phyloP scores from a whole-genome alignment of 2,329 filamentous ascomycete genomes.

The Colletotrichum navitas region DNA sequence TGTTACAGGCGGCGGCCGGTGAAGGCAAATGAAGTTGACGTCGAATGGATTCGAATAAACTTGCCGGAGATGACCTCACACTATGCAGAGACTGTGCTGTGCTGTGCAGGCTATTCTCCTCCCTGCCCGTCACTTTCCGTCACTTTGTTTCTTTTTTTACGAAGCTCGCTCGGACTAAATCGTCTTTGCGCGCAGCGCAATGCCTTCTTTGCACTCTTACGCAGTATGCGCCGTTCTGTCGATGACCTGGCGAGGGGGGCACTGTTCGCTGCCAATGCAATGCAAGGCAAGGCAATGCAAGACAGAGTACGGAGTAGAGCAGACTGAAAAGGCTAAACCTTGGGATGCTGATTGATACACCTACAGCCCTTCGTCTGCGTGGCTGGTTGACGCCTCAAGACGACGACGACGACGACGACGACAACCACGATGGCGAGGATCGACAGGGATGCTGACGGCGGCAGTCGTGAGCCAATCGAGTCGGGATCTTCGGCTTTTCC shows the following conservation, averaged over 20 bases:
- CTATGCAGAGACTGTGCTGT: background rate
- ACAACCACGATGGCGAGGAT: background rate
- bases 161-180: slow-evolving; percentile 11
- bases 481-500: background rate
- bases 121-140: background rate
- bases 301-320: too few species aligned
- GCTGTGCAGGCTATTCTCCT: background rate
- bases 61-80: slow-evolving; percentile 14
- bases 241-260: slow-evolving; percentile 16
- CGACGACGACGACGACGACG: background rate
- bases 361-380: background rate
- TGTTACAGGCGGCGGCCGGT: slow-evolving; percentile 21
- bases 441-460: slow-evolving; percentile 21
- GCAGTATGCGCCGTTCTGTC: slow-evolving; percentile 13
- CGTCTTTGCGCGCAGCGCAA: slow-evolving; percentile 3
- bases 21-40: background rate
- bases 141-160: too few species aligned
- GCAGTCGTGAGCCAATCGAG: slow-evolving; percentile 32
- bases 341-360: slow-evolving; percentile 1
- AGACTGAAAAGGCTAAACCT: background rate
- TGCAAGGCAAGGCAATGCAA: background rate
- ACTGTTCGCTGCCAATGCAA: slow-evolving; percentile 12
- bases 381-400: background rate
- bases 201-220: background rate
- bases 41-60: slow-evolving; percentile 21